These are phyloP conservation scores for Boletellus emodensis DNA, from an alignment of 768 basidiomycete genomes.

Conservation along the genomic window DNA sequence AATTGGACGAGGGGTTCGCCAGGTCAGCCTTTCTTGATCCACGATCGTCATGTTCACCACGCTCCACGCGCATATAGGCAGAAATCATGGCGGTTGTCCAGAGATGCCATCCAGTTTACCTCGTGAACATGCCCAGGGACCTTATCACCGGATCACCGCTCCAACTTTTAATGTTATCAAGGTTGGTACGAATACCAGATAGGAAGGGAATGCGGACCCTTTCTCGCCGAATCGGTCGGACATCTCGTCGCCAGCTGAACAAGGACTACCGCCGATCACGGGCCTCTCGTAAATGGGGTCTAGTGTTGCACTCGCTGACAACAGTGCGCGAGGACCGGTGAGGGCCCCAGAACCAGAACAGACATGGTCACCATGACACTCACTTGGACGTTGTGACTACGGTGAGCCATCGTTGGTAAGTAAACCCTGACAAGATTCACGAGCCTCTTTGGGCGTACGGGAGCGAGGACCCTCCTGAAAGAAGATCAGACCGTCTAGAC, in stretches of 20 bases:
- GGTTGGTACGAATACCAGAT: background rate
- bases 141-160: background rate
- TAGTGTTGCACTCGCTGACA: too few species aligned
- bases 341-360: too few species aligned
- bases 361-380: too few species aligned
- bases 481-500: background rate
- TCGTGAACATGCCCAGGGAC: background rate
- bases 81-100: too few species aligned
- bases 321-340: too few species aligned
- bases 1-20: background rate
- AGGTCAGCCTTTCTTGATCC: background rate
- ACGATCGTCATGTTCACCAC: background rate
- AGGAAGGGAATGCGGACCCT: conserved; percentile 2
- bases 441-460: too few species aligned
- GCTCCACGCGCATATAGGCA: background rate
- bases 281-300: background rate
- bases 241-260: conserved; percentile 3
- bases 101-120: too few species aligned
- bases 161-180: background rate
- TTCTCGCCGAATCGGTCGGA: conserved; percentile 16
- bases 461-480: background rate
- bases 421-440: too few species aligned
- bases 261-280: conserved; percentile 23
- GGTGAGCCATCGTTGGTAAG: too few species aligned
- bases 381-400: too few species aligned